Conservation (phyloP, 1,284 basidiomycete genomes). For the Ustilago cynodontis region DNA sequence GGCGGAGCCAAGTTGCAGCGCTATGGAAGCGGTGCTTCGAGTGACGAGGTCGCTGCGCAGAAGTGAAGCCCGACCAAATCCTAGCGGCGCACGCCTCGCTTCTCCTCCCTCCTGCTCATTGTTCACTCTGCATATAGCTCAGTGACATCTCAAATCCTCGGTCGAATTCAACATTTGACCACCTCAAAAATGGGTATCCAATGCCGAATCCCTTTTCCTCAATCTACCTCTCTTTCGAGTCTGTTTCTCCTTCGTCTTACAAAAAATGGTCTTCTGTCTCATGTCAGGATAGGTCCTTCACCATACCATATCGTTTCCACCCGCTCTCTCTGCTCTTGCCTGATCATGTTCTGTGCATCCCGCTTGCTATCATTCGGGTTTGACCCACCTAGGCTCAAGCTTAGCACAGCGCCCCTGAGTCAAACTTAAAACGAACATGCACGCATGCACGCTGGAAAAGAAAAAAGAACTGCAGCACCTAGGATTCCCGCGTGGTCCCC, state of each 20-base stretch:
- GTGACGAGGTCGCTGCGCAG: not conserved
- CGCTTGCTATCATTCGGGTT: not conserved
- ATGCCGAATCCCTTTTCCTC: not conserved
- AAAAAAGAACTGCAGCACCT: constrained; percentile 76
- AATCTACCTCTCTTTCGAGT: not conserved
- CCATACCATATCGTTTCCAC: constrained; percentile 12
- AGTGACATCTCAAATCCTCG: not conserved
- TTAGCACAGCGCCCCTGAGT: not conserved
- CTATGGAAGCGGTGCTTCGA: constrained; percentile 10
- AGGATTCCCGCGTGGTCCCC: constrained; percentile 86
- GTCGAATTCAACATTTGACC: constrained; percentile 15
- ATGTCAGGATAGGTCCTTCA: not conserved
- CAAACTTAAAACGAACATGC: not conserved
- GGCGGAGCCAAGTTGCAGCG: constrained; percentile 11
- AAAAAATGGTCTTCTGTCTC: constrained; percentile 1
- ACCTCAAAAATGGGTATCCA: not conserved
- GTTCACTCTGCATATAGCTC: not conserved
- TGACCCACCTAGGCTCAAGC: not conserved
- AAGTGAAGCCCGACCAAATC: not conserved
- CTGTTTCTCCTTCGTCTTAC: not conserved
- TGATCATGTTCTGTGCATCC: not conserved
- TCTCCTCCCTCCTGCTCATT: not conserved
- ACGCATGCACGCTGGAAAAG: not conserved
- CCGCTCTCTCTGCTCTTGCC: not conserved
- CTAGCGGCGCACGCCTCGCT: not conserved